Base-by-base conservation (phyloP, 345 rosid species). In the Citrus sp. region DNA sequence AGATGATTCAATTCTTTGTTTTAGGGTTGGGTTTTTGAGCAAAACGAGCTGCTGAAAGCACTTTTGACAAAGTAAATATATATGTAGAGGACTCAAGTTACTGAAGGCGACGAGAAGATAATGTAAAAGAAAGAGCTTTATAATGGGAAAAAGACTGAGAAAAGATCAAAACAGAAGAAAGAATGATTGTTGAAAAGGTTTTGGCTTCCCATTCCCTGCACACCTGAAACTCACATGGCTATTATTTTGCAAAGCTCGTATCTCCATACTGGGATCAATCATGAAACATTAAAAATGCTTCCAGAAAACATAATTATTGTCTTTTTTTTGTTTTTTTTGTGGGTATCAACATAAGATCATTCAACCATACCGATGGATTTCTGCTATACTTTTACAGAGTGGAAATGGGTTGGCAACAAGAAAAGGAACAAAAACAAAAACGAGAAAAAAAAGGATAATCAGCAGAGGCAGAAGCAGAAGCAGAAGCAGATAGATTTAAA, bases 211-310 rank as follows among this genome's bases (percentile, higher is more conserved):
- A 87, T 82, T 14, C 34, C 78, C 84, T 70, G 69, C 46, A n/a
- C 73, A 76, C 62, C 71, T 60, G 35, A 72, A 80, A 34, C 60
- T 82, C 87, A 86, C 89, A 78, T 80, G 89, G 84, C 51, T 24
- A 6, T 34, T 30, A 70, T 70, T 62, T 25, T 18, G 32, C n/a
- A 54, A 54, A 54, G 82, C 85, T 80, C 81, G 72, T 1, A 70
- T 75, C 79, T 77, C 85, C 6, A 80, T 72, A n/a, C 38, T 24
- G 28, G 35, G 12, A 76, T 65, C 78, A 82, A 76, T 81, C 67
- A 83, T 63, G 80, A 51, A 71, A 24, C 51, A 59, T 34, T 56
- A 79, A 77, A 77, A 69, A 60, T 28, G 55, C 21, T 75, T 66
- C 14, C 64, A 67, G 68, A 40, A 72, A 72, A 79, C 49, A 68